Evolutionary conservation across 139 green algal species (phyloP), one percentile per base, ranked within the genome.

Genomic region (Chlorella sp.): DNA sequence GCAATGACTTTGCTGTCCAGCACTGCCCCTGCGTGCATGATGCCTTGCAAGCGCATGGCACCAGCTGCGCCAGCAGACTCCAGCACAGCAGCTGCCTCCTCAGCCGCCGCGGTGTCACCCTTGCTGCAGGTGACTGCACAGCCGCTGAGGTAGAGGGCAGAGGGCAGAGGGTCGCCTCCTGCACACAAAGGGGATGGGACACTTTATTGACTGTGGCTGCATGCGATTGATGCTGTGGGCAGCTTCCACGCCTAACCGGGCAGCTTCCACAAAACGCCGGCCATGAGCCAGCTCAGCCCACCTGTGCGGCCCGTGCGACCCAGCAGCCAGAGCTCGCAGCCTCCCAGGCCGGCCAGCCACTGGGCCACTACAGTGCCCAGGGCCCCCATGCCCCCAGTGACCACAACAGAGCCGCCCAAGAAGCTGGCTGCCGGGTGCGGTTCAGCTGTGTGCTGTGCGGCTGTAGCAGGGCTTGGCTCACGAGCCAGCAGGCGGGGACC

Each of bases 281-380:
- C 16, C 25, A 38, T 21, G 20, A 17, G 26, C 70, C 38, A 57
- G 30, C 51, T 15, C 13, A 15, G 15, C 51, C 51, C n/a, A 75
- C 79, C 41, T 55, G 75, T 39, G 5, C 87, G 72, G 2, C 89
- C 90, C 3, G 64, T 80, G n/a, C 89, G 78, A 38, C 89, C 90
- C 34, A 91, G 62, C 44, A 93, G 80, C 26, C 32, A 60, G 26
- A 93, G 55, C 6, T 62, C 36, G 5, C 23, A 36, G 1, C 28
- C 51, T 0, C 76, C 72, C 20, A 89, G 56, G 13, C 57, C 21
- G 0, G 69, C 60, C 47, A 96, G 84, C 94, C 94, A 98, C 21
- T 36, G 7, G 0, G 93, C 89, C 15, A 93, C 79, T 12, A 97
- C 68, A 28, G 84, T 74, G 11, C 89, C 89, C 26, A 93, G 57